phyloP scores from a whole-genome alignment of 2,329 filamentous ascomycete species.

The Emergomyces pasteurianus region DNA sequence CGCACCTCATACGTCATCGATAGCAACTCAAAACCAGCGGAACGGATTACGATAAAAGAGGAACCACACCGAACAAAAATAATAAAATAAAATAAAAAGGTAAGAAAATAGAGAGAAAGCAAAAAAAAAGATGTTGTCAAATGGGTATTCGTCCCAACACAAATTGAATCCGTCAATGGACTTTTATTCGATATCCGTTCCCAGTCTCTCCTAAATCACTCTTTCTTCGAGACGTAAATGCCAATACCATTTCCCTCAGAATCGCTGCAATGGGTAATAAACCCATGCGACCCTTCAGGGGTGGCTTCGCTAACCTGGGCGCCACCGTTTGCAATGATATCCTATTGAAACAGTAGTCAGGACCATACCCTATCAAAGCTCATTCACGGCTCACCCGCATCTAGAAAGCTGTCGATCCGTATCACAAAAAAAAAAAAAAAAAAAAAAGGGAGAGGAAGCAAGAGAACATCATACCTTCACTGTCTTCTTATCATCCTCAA shows the following conservation, averaged over 20 bases:
- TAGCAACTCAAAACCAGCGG: neutral
- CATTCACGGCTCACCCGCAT: neutral
- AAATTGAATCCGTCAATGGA: neutral
- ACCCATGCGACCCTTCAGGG: slow-evolving; percentile 11
- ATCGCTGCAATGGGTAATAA: slow-evolving; percentile 14
- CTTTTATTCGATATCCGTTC: neutral
- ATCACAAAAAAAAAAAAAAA: neutral
- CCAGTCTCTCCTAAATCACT: neutral
- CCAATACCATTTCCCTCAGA: slow-evolving; percentile 16
- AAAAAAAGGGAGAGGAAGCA: neutral
- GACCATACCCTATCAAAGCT: neutral
- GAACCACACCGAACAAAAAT: neutral
- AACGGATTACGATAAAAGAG: neutral
- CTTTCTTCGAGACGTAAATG: slow-evolving; percentile 4
- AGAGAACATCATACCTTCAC: slow-evolving; percentile 8
- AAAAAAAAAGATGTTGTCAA: too few species aligned
- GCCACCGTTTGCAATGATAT: slow-evolving; percentile 12
- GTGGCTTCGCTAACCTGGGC: slow-evolving; percentile 10
- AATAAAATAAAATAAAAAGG: neutral
- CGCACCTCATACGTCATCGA: neutral
- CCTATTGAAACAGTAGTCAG: slow-evolving; percentile 2
- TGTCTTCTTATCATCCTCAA: slow-evolving; percentile 11
- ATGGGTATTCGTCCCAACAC: neutral
- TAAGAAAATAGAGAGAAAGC: neutral
- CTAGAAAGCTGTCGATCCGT: neutral